A percentile compares a stretch with the other conserved stretches of the same genome.
Conservation (phyloP, 2,329 filamentous ascomycete genomes). For the Xylariaceae sp. region DNA sequence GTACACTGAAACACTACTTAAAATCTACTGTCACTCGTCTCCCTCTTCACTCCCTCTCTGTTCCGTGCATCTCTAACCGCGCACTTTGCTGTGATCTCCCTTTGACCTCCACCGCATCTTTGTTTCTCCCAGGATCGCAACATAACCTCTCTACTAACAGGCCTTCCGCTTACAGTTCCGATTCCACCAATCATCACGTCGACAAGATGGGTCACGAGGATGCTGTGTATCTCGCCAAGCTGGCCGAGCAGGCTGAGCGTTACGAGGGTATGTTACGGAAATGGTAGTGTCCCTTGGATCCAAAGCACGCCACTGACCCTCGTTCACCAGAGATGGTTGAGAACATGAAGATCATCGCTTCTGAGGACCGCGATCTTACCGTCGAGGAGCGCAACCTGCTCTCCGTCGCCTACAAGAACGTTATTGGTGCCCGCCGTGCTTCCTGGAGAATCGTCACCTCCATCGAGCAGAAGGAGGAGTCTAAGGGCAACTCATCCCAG, state of each 20-base stretch:
- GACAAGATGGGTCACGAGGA: slow-evolving; percentile 98
- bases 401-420: slow-evolving; percentile 98
- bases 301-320: slow-evolving; percentile 24
- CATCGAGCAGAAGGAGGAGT: slow-evolving; percentile 99
- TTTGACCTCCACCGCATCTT: slow-evolving; percentile 26
- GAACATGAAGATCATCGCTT: slow-evolving; percentile 99
- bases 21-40: not conserved
- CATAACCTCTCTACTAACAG: slow-evolving; percentile 19
- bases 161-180: slow-evolving; percentile 22
- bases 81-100: slow-evolving; percentile 17
- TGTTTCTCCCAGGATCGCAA: slow-evolving; percentile 13
- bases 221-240: slow-evolving; percentile 99
- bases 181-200: slow-evolving; percentile 35
- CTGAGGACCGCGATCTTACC: slow-evolving; percentile 79
- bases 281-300: slow-evolving; percentile 6
- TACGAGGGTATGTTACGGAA: slow-evolving; percentile 82
- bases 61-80: slow-evolving; percentile 6
- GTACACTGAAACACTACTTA: not conserved
- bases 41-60: not conserved
- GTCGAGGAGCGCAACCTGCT: slow-evolving; percentile 98
- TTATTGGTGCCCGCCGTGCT: slow-evolving; percentile 93
- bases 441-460: slow-evolving; percentile 99
- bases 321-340: slow-evolving; percentile 87
- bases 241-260: slow-evolving; percentile 99
- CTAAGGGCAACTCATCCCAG: slow-evolving; percentile 94